A percentile compares a stretch with the other conserved stretches of the same genome.
Conservation (phyloP, 768 basidiomycete species). For the Mycena indigotica region DNA sequence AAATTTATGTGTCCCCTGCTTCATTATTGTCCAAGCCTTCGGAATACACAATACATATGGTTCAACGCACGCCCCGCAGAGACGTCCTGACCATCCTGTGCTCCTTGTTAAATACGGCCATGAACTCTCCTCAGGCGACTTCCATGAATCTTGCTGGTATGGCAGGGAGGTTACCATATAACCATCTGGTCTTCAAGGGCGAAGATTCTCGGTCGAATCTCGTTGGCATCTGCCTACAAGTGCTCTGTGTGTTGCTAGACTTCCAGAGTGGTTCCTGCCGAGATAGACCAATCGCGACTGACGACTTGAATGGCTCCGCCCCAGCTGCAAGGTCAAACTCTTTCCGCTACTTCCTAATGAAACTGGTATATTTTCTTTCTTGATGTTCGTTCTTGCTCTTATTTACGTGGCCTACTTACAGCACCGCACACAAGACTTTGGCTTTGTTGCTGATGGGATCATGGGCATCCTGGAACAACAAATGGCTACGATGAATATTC, state of each 20-base stretch:
- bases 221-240: constrained; percentile 74
- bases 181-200: constrained; percentile 88
- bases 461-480: constrained; percentile 71
- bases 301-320: constrained; percentile 44
- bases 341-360: constrained; percentile 90
- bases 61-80: constrained; percentile 73
- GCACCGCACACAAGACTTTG: constrained; percentile 90
- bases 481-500: constrained; percentile 67
- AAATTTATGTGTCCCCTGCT: constrained; percentile 80
- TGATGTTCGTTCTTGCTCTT: constrained; percentile 5
- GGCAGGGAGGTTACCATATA: constrained; percentile 82
- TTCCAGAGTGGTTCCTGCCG: constrained; percentile 78
- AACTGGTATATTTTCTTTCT: constrained; percentile 58
- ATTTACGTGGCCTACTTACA: constrained; percentile 33
- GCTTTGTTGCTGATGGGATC: constrained; percentile 79
- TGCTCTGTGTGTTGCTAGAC: constrained; percentile 74
- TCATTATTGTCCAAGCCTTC: constrained; percentile 74
- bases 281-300: constrained; percentile 47
- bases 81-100: constrained; percentile 92
- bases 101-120: constrained; percentile 87
- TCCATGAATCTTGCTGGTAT: constrained; percentile 63
- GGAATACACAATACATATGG: constrained; percentile 74
- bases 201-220: constrained; percentile 77
- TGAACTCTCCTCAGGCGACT: constrained; percentile 63
- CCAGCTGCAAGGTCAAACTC: constrained; percentile 78